A percentile compares a stretch with the other conserved stretches of the same genome.
Evolutionary conservation across 345 rosid species (phyloP).

Genomic region (Lepidium sativum): DNA sequence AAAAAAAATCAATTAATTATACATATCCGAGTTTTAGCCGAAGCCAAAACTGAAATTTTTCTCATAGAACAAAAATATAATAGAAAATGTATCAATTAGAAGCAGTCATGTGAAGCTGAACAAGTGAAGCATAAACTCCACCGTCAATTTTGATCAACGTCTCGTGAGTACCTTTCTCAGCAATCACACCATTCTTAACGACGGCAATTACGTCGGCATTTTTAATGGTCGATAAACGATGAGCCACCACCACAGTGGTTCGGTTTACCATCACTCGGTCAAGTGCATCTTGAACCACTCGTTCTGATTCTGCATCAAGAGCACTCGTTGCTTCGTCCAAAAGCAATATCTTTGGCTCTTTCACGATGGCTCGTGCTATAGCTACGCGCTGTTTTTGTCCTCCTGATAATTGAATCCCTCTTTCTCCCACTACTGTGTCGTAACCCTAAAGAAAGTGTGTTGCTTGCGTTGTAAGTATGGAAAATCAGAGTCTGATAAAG

Average conservation of each 20-base stretch:
- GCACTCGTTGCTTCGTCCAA: slow-evolving; percentile 91
- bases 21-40: not conserved
- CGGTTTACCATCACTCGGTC: slow-evolving; percentile 36
- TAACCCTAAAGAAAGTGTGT: slow-evolving; percentile 39
- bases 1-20: no score
- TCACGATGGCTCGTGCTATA: slow-evolving; percentile 66
- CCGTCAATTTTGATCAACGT: slow-evolving; percentile 35
- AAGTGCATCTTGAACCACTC: slow-evolving; percentile 43
- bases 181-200: slow-evolving; percentile 63
- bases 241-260: slow-evolving; percentile 70
- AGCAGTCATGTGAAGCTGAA: slow-evolving; percentile 39
- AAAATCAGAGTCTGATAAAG: not conserved
- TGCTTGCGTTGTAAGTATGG: not conserved
- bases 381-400: slow-evolving; percentile 82
- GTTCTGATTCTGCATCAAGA: slow-evolving; percentile 70
- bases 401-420: slow-evolving; percentile 65
- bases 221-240: slow-evolving; percentile 62
- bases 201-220: slow-evolving; percentile 59
- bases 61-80: not conserved
- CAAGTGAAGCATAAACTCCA: slow-evolving; percentile 62
- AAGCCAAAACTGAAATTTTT: not conserved
- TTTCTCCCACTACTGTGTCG: slow-evolving; percentile 59
- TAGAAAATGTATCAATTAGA: not conserved
- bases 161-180: slow-evolving; percentile 65
- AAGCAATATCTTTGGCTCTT: slow-evolving; percentile 54